Conservation (phyloP, 2,329 filamentous ascomycete genomes). For the Aureobasidium uvarum region DNA sequence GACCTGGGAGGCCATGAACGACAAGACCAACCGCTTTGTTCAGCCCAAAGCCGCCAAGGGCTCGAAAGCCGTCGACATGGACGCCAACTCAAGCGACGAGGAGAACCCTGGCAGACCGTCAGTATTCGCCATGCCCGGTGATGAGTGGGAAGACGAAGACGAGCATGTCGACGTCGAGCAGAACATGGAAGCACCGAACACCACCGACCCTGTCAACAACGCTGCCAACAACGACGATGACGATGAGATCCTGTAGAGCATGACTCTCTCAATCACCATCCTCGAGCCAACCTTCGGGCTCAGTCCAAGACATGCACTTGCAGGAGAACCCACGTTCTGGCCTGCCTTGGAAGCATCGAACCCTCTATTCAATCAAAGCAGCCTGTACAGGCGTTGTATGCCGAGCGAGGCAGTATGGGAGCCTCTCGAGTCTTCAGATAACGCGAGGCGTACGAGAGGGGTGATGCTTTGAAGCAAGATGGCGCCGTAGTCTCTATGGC, state of each 20-base stretch:
- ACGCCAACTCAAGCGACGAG: constrained; percentile 17
- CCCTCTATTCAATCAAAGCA: background rate
- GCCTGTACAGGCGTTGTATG: background rate
- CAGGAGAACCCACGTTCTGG: too few species aligned
- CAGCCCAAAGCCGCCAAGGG: constrained; percentile 13
- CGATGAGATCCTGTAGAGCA: constrained; percentile 27
- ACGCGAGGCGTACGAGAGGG: background rate
- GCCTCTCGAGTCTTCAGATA: background rate
- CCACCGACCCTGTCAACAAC: constrained; percentile 9
- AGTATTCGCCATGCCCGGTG: constrained; percentile 21
- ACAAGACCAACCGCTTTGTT: constrained; percentile 27
- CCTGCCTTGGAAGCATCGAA: background rate
- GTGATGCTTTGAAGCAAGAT: background rate
- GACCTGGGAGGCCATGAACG: constrained; percentile 40
- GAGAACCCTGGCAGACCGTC: constrained; percentile 32
- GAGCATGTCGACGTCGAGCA: constrained; percentile 3
- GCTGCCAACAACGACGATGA: constrained; percentile 21
- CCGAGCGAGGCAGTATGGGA: background rate
- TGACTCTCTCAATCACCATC: background rate
- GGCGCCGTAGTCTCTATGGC: background rate
- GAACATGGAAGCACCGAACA: background rate
- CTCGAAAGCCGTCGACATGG: constrained; percentile 9
- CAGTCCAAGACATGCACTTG: background rate
- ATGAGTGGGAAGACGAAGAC: constrained; percentile 11
- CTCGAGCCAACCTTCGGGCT: background rate